These are phyloP conservation scores for Pseudopyricularia javanii DNA, from an alignment of 2,329 filamentous ascomycete genomes.

Conservation along the genomic window DNA sequence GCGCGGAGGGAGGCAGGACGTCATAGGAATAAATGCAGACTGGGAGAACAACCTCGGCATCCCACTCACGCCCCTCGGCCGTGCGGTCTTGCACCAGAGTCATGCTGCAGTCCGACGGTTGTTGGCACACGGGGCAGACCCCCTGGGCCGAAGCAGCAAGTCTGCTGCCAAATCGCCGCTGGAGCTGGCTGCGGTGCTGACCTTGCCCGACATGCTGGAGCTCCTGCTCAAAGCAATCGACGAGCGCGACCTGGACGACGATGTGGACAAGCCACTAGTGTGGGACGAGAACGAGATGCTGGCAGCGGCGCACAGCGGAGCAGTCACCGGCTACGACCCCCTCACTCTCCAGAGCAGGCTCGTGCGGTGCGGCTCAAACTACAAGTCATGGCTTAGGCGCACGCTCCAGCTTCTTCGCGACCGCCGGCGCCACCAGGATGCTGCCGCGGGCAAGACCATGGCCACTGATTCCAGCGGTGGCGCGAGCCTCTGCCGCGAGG, in stretches of 20 bases:
- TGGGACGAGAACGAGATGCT: conserved; percentile 6
- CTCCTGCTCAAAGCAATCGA: conserved; percentile 3
- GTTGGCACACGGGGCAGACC: conserved; percentile 6
- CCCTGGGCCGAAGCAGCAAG: not conserved
- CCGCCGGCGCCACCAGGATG: not conserved
- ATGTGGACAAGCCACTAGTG: not conserved
- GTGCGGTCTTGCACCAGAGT: conserved; percentile 6
- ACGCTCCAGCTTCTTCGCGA: conserved; percentile 4
- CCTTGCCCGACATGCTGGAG: conserved; percentile 7
- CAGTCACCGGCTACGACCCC: conserved; percentile 5
- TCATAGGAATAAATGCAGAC: conserved; percentile 5
- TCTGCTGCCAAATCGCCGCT: conserved; percentile 3
- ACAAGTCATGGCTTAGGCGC: conserved; percentile 1
- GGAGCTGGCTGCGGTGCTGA: conserved; percentile 6
- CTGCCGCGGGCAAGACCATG: not conserved
- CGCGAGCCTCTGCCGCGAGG: conserved; percentile 5
- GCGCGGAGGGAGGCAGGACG: not conserved
- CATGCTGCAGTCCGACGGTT: conserved; percentile 5
- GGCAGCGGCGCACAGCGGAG: conserved; percentile 2
- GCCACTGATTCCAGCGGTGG: not conserved
- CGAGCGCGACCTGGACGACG: not conserved
- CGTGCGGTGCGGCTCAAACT: conserved; percentile 6
- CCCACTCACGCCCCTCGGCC: conserved; percentile 4
- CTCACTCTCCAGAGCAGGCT: conserved; percentile 6
- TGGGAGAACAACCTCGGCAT: conserved; percentile 6